phyloP scores from a whole-genome alignment of 805 yeast species.

The Nematodospora valgi region DNA sequence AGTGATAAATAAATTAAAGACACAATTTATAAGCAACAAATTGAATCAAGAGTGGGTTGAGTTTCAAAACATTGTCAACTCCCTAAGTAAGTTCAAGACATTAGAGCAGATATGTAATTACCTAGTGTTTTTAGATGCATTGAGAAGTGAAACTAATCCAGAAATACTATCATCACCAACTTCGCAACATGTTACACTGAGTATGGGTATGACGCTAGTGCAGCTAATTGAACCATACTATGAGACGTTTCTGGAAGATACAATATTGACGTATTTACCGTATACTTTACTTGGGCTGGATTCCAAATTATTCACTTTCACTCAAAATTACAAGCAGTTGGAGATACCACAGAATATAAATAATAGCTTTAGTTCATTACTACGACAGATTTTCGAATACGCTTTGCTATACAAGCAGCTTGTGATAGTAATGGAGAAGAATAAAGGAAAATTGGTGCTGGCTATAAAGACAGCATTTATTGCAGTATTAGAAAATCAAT shows the following conservation, averaged over 20 bases:
- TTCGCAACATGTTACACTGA: too few species aligned
- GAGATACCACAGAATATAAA: slow-evolving; percentile 52
- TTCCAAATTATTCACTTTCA: slow-evolving; percentile 51
- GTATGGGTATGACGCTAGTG: neutral
- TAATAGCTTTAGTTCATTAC: slow-evolving; percentile 52
- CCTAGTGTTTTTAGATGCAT: slow-evolving; percentile 27
- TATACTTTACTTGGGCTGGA: slow-evolving; percentile 62
- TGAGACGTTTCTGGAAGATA: slow-evolving; percentile 25
- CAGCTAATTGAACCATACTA: slow-evolving; percentile 25
- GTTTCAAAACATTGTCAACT: slow-evolving; percentile 29
- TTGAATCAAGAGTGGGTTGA: slow-evolving; percentile 27
- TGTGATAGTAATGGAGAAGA: slow-evolving; percentile 22
- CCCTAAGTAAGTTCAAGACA: slow-evolving; percentile 23
- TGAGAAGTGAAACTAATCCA: slow-evolving; percentile 8
- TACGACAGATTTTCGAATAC: slow-evolving; percentile 63
- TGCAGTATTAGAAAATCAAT: slow-evolving; percentile 42
- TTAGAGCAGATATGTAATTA: slow-evolving; percentile 33
- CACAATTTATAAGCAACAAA: slow-evolving; percentile 24
- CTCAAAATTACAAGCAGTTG: slow-evolving; percentile 18
- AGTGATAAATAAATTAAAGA: slow-evolving; percentile 20
- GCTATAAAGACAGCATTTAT: slow-evolving; percentile 63
- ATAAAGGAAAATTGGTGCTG: slow-evolving; percentile 30
- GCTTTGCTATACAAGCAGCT: slow-evolving; percentile 61
- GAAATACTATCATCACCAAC: neutral
- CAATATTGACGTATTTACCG: slow-evolving; percentile 44